These are phyloP conservation scores for Pisolithus microcarpus DNA, from an alignment of 768 basidiomycete genomes.

Conservation along the genomic window DNA sequence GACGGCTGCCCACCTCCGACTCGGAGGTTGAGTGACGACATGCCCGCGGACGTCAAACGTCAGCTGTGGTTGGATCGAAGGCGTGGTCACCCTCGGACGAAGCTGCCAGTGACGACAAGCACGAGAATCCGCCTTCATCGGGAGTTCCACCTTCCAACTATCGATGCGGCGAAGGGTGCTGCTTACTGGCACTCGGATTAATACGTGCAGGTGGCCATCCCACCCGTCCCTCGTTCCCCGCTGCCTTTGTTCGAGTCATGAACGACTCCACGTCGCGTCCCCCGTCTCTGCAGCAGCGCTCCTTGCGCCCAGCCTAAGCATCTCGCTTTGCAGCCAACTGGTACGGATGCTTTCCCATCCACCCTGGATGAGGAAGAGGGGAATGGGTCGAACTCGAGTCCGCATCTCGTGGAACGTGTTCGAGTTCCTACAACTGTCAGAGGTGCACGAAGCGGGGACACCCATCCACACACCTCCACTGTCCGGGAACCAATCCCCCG, in stretches of 20 bases:
- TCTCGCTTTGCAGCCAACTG: conserved; percentile 19
- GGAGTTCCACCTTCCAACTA: conserved; percentile 15
- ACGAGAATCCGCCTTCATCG: conserved; percentile 15
- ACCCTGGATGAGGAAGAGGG: conserved; percentile 22
- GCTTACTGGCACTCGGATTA: conserved; percentile 15
- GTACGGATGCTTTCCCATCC: conserved; percentile 28
- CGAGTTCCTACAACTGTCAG: conserved; percentile 3
- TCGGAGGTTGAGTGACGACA: conserved; percentile 7
- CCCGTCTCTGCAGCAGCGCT: conserved; percentile 7
- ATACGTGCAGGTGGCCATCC: conserved; percentile 13
- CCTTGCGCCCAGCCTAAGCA: conserved; percentile 8
- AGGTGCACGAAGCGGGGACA: conserved; percentile 6
- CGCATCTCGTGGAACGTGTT: conserved; percentile 10
- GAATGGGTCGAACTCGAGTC: conserved; percentile 11
- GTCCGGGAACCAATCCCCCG: background rate
- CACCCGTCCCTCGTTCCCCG: conserved; percentile 19
- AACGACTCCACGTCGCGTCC: conserved; percentile 11
- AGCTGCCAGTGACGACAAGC: conserved; percentile 4
- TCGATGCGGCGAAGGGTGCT: conserved; percentile 26
- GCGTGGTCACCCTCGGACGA: conserved; percentile 1
- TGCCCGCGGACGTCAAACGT: conserved; percentile 5
- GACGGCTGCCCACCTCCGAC: conserved; percentile 10
- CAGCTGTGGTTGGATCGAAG: conserved; percentile 1
- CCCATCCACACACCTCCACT: conserved; percentile 2
- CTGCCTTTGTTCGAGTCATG: conserved; percentile 13